Evolutionary conservation across 2,329 filamentous ascomycete species (phyloP), one percentile per base, ranked within the genome.

Genomic region (Chrysoporthe deuterocubensis): DNA sequence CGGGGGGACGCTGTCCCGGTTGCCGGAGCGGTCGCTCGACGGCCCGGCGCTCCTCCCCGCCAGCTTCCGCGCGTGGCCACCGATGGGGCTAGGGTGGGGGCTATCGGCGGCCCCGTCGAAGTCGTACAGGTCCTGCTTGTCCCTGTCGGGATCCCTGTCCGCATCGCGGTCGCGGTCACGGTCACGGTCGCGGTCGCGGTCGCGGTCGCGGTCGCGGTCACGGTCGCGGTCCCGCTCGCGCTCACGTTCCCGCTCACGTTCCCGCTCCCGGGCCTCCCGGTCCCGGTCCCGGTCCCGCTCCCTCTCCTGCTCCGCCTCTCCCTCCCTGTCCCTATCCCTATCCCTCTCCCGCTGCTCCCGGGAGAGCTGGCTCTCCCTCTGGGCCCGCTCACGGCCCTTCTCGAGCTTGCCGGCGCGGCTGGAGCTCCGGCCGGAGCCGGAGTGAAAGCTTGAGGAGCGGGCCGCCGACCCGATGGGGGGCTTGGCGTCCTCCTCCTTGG

Each of bases 101-200:
- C 81, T 82, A 67, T 83, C 81, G 44, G 76, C 79, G 2, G 75
- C 76, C 4, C 76, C 79, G 59, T 82, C 80, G 69, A 83, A 82
- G 50, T 82, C 81, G 73, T 83, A 83, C 0, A 81, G 73, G 4
- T 77, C 78, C 6, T 73, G 69, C 21, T 61, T 64, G n/a, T 70
- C 69, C 60, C 64, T 67, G 40, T 72, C 71, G 46, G 60, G 63
- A 5, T 76, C 75, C 21, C 68, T 64, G 34, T 82, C 79, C 3
- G 77, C 76, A 42, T 81, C 80, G 69, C 71, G 64, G 18, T 69
- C 67, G 8, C 63, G 63, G 1, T 76, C 75, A 1, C 73, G 65
- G 52, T 58, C 71, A 37, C 59, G 65, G 42, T 75, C 77, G 1
- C 67, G 64, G 2, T 69, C 67, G 1, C 67, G 64, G 1, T 69